Percentiles rank a stretch among this genome's conserved stretches.
Evolutionary conservation across 768 basidiomycete genomes (phyloP).

Genomic region (Tylopilus intermedius): DNA sequence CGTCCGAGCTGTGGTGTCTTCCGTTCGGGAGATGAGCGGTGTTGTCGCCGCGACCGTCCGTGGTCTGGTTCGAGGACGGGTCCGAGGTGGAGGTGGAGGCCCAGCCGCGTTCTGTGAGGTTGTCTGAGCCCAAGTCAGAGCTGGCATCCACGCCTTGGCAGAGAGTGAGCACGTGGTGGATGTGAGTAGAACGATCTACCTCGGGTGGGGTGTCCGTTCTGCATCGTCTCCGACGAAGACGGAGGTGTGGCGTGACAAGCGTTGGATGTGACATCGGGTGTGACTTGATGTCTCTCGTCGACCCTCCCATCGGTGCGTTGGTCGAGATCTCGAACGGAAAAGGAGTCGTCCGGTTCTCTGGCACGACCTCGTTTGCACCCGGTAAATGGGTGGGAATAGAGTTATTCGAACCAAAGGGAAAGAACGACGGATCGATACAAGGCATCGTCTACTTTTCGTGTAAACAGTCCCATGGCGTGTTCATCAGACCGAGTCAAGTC

Average conservation of each 20-base stretch:
- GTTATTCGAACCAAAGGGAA: constrained; percentile 75
- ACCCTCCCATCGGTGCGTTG: constrained; percentile 60
- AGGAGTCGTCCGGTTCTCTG: constrained; percentile 83
- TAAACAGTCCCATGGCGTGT: constrained; percentile 73
- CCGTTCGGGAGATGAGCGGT: constrained; percentile 32
- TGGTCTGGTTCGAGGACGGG: constrained; percentile 40
- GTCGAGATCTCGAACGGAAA: constrained; percentile 78
- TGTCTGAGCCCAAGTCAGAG: constrained; percentile 44
- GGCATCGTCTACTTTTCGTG: constrained; percentile 81
- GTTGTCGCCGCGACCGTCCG: constrained; percentile 25
- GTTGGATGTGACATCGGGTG: constrained; percentile 6
- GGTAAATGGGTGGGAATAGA: constrained; percentile 98
- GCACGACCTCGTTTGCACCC: constrained; percentile 73
- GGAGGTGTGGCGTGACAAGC: background rate
- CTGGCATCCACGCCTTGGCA: constrained; percentile 16
- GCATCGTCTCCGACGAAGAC: constrained; percentile 15
- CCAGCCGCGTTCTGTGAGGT: constrained; percentile 50
- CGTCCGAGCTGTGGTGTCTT: constrained; percentile 41
- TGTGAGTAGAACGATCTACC: constrained; percentile 10
- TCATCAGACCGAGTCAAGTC: constrained; percentile 83
- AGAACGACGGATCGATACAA: constrained; percentile 91
- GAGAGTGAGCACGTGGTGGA: background rate
- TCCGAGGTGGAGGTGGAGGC: constrained; percentile 46
- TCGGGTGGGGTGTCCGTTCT: constrained; percentile 26
- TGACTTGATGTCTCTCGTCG: constrained; percentile 31